A percentile compares a stretch with the other conserved stretches of the same genome.
Conservation (phyloP, 1,284 basidiomycete species). For the Sporisorium reilianum region DNA sequence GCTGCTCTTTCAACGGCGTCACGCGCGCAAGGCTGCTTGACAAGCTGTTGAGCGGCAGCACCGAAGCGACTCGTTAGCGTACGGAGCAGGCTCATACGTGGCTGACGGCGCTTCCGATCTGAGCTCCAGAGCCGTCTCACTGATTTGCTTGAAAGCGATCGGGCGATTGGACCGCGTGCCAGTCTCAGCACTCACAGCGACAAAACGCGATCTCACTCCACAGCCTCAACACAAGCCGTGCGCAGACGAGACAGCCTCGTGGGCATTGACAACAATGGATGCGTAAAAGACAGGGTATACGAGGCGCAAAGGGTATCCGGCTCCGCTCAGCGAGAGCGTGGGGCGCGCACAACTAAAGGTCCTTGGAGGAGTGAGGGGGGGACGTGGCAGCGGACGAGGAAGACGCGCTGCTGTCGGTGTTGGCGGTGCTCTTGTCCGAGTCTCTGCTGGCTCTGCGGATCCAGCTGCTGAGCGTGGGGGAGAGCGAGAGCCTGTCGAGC, state of each 20-base stretch:
- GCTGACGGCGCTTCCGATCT: not conserved
- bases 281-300: not conserved
- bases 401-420: not conserved
- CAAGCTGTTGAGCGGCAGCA: not conserved
- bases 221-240: too few species aligned
- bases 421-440: conserved; percentile 24
- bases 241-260: too few species aligned
- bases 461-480: conserved; percentile 34
- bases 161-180: too few species aligned
- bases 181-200: too few species aligned
- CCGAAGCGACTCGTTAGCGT: too few species aligned
- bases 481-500: conserved; percentile 20
- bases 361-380: conserved; percentile 20
- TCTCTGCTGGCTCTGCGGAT: conserved; percentile 31
- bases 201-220: too few species aligned
- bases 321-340: not conserved
- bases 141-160: too few species aligned
- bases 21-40: not conserved
- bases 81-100: too few species aligned
- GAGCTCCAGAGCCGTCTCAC: not conserved
- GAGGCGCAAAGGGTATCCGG: conserved; percentile 5
- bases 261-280: not conserved
- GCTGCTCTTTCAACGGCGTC: not conserved
- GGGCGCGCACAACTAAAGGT: too few species aligned
- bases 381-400: conserved; percentile 6